These are phyloP conservation scores for Sinapis alba DNA, from an alignment of 441 rosid genomes.

Conservation along the genomic window DNA sequence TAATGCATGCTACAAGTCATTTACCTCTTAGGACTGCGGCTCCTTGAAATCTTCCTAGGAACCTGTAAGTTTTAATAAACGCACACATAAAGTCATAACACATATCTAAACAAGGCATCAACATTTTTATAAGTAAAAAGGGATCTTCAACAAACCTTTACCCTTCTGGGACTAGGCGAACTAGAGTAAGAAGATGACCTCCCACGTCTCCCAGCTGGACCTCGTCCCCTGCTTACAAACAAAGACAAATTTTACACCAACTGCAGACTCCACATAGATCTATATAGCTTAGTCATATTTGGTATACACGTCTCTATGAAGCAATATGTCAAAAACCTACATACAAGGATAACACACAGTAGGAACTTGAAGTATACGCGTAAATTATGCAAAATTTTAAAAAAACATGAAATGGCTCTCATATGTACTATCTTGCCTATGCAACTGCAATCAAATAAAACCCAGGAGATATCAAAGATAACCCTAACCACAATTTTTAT, in stretches of 20 bases:
- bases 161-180: constrained; percentile 44
- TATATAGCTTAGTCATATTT: background rate
- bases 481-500: background rate
- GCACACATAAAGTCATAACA: constrained; percentile 12
- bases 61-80: constrained; percentile 24
- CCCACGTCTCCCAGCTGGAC: constrained; percentile 45
- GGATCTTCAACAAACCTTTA: constrained; percentile 13
- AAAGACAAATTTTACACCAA: constrained; percentile 12
- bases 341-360: background rate
- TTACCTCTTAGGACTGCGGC: constrained; percentile 48
- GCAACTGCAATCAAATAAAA: constrained; percentile 6
- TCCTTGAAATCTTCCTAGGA: constrained; percentile 39
- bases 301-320: background rate
- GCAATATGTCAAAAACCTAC: background rate
- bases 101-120: constrained; percentile 2
- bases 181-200: constrained; percentile 47
- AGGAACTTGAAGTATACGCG: background rate
- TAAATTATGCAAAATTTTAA: background rate
- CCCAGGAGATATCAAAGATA: background rate
- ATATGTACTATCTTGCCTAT: constrained; percentile 4
- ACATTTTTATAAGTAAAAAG: background rate
- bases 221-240: constrained; percentile 38
- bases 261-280: background rate
- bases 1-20: too few relatives aligned
- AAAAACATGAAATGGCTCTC: background rate